A percentile compares a stretch with the other conserved stretches of the same genome.
phyloP scores from a whole-genome alignment of 345 rosid species.

The Draba incana region DNA sequence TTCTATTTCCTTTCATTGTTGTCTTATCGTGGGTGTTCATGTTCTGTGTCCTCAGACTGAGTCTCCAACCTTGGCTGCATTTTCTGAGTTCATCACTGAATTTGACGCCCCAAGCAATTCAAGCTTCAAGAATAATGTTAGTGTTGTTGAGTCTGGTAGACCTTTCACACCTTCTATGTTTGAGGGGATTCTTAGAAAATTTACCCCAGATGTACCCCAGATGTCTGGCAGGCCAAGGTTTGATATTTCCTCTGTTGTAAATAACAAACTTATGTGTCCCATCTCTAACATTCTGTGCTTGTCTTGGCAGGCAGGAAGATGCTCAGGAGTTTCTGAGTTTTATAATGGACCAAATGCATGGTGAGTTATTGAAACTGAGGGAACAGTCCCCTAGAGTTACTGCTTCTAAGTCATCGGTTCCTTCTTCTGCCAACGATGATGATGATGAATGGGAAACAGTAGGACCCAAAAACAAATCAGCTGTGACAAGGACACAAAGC shows the following conservation, averaged over 20 bases:
- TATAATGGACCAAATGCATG: conserved; percentile 89
- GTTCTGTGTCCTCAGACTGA: conserved; percentile 57
- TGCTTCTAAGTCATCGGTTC: conserved; percentile 52
- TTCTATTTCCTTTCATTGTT: background rate
- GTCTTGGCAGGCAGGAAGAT: conserved; percentile 86
- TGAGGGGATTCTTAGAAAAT: conserved; percentile 71
- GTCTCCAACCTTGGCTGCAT: conserved; percentile 77
- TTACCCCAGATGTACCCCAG: conserved; percentile 87
- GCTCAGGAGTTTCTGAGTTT: conserved; percentile 97
- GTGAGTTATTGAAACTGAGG: conserved; percentile 75
- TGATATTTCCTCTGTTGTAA: conserved; percentile 34
- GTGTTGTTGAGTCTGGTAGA: conserved; percentile 63
- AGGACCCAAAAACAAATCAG: conserved; percentile 90
- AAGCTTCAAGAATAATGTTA: conserved; percentile 51
- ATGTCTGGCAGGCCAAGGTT: conserved; percentile 87
- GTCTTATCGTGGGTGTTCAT: conserved; percentile 21
- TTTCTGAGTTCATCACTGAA: conserved; percentile 65
- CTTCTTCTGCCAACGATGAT: conserved; percentile 62
- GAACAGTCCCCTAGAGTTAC: conserved; percentile 46
- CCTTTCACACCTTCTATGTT: conserved; percentile 86
- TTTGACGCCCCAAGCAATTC: conserved; percentile 56
- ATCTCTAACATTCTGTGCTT: conserved; percentile 20
- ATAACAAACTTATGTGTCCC: background rate
- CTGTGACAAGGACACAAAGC: conserved; percentile 88
- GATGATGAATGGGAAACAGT: conserved; percentile 98